Evolutionary conservation across 2,329 filamentous ascomycete species (phyloP), one percentile per base, ranked within the genome.

Genomic region (Tolypocladium album): DNA sequence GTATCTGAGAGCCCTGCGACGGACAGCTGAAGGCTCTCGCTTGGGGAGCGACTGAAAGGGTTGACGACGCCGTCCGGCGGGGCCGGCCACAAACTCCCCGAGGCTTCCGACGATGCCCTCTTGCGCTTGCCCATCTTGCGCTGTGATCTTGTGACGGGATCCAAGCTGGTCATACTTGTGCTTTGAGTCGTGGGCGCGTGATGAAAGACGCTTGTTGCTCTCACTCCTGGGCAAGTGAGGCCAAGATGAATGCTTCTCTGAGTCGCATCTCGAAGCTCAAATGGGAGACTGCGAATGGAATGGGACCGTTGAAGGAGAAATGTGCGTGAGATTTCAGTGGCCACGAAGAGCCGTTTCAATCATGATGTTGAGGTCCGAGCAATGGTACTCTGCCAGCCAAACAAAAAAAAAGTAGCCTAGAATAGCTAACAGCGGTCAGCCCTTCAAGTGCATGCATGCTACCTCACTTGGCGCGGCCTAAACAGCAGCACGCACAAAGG

Each of bases 41-140:
- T 69, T 0, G 80, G 81, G 2, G 77, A 73, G 64, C 86, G 79
- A 65, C 81, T 84, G 65, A 80, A 74, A 1, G 83, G 82, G 66
- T 85, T 84, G 68, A 82, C 81, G 59, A 73, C 67, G 55, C 72
- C 70, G 17, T 65, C 62, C 1, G 71, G 72, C 17, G 71, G 67
- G 22, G 63, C 64, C 47, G 64, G 50, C 31, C 58, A 55, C 12
- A 58, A 59, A 31, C 39, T 15, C 4, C n/a, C 42, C 3, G 15
- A 4, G 2, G 24, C 36, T 9, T 38, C 58, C 5, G 40, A n/a
- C 9, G 15, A 3, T 4, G 11, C 24, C 15, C 58, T 56, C 27
- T 59, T 59, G 12, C 58, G 58, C 36, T 59, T 59, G 36, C 58
- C 52, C 38, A 40, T 42, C 55, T 27, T 45, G 20, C 50, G 31